Base-by-base conservation (phyloP, 768 basidiomycete species). In the Phaeotremella skinneri region DNA sequence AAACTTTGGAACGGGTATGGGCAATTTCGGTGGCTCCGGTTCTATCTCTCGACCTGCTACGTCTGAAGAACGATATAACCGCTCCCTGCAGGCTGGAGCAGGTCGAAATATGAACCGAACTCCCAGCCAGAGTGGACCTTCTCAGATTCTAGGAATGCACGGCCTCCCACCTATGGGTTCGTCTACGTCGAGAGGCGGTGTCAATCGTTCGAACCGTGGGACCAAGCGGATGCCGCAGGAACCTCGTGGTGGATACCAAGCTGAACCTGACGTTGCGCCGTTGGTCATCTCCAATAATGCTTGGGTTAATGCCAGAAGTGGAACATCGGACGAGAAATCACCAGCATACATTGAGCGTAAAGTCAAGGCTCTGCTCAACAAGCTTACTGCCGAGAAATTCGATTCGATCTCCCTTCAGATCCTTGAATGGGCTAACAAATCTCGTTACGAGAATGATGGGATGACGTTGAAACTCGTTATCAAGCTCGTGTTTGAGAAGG, bases 321-420 rank as follows among this genome's bases (percentile, higher is more conserved):
- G 62, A 29, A 71, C 65, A 42, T 77, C 78, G 11, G 86, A 89
- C 47, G 76, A 80, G 13, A 87, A 90, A 45, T 85, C 88, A 0
- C 87, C 90, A 9, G 90, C 90, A 68, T 79, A 88, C 62, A 90
- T 97, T 26, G 91, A 96, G 67, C 88, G 91, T 52, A 94, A 93
- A 79, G 92, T 96, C 80, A 91, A 88, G 78, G 81, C 81, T 52
- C 79, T 96, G 57, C 86, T 98, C 69, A 94, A 98, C 83, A 96
- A 91, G 80, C 84, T 97, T 32, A 93, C 93, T 14, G 88, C 92
- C 85, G 91, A 97, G 81, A 89, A 88, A 66, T 97, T 97, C 82
- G 90, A 92, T 66, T 86, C 89, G 6, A 96, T 97, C 72, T 93
- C 92, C 2, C 85, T 89, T 73, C 91, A 98, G 77, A 94, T 98